Evolutionary conservation across 2,329 filamentous ascomycete genomes (phyloP), one percentile per base, ranked within the genome.

Genomic region (Aquanectria penicillioides): DNA sequence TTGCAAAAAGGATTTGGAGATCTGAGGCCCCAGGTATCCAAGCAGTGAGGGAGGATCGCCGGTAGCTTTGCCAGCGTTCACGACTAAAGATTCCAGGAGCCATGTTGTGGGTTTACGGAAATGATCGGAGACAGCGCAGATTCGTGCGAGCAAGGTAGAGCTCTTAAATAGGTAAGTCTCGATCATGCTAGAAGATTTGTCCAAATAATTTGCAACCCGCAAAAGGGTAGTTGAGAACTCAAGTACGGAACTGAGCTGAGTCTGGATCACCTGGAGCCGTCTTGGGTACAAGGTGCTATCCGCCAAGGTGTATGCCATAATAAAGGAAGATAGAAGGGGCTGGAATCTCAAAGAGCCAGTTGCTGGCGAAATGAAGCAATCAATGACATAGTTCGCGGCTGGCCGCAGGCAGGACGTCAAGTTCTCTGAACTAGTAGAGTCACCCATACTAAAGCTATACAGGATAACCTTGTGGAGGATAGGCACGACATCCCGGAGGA

Each of bases 31-130:
- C 6, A 99, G 81, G 71, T 97, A 93, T 26, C 94, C 94, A 18
- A 99, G 86, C n/a, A 99, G 82, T 6, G 94, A 97, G n/a, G 93
- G 92, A 1, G 94, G 93, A 66, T 97, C 93, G n/a, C 82, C 83
- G 25, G 84, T 78, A 13, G 82, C 79, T 60, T 86, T 86, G 20
- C 89, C 86, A 20, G 90, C 89, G 64, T 85, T 89, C 37, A 88
- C 82, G 23, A 97, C 87, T 15, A 97, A 77, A 10, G 88, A 86
- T 60, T 93, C 88, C 7, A 97, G 79, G 2, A 97, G 78, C 22
- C 83, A 81, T 26, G 94, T 83, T 1, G 90, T 85, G 2, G 89
- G 83, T 12, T 82, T 80, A 66, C 86, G 87, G 74, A 91, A 93
- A 7, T 78, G 75, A 59, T 91, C 86, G 61, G 89, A 85, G 2